Percentiles rank a stretch among this genome's conserved stretches.
These are phyloP conservation scores for Cyberlindnera mycetangii DNA, from an alignment of 805 yeast species.

Conservation along the genomic window DNA sequence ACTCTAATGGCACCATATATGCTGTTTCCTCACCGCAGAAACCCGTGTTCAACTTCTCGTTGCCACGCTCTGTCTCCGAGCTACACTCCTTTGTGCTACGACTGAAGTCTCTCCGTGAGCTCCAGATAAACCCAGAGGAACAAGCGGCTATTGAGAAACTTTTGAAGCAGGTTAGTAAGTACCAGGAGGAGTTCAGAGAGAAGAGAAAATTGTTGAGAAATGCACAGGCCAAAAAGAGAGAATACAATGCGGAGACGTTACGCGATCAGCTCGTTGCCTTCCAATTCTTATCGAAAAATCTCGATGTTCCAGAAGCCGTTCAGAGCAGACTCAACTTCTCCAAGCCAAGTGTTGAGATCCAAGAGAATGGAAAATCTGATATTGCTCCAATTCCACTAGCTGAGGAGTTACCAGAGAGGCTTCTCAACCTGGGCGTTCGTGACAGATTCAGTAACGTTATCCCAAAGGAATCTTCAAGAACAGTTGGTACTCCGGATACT, in stretches of 20 bases:
- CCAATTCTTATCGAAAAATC: conserved; percentile 61
- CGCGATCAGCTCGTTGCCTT: conserved; percentile 60
- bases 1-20: background rate
- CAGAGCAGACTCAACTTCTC: conserved; percentile 36
- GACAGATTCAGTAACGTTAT: conserved; percentile 29
- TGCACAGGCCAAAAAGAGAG: conserved; percentile 25
- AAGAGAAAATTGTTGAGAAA: conserved; percentile 27
- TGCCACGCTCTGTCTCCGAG: conserved; percentile 10
- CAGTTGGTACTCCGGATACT: conserved; percentile 40
- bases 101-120: conserved; percentile 14
- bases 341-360: background rate
- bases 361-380: background rate
- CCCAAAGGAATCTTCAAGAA: conserved; percentile 33
- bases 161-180: conserved; percentile 38
- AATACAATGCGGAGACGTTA: conserved; percentile 45
- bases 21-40: conserved; percentile 7
- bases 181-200: conserved; percentile 35
- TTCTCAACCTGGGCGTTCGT: conserved; percentile 29
- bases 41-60: conserved; percentile 1
- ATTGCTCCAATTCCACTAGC: conserved; percentile 28
- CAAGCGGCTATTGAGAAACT: conserved; percentile 42
- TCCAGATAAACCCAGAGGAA: conserved; percentile 29
- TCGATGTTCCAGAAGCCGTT: conserved; percentile 57
- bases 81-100: conserved; percentile 9
- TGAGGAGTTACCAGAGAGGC: conserved; percentile 30